Percentiles rank a stretch among this genome's conserved stretches.
These are phyloP conservation scores for Dendrothele bispora DNA, from an alignment of 768 basidiomycete species.

Conservation along the genomic window DNA sequence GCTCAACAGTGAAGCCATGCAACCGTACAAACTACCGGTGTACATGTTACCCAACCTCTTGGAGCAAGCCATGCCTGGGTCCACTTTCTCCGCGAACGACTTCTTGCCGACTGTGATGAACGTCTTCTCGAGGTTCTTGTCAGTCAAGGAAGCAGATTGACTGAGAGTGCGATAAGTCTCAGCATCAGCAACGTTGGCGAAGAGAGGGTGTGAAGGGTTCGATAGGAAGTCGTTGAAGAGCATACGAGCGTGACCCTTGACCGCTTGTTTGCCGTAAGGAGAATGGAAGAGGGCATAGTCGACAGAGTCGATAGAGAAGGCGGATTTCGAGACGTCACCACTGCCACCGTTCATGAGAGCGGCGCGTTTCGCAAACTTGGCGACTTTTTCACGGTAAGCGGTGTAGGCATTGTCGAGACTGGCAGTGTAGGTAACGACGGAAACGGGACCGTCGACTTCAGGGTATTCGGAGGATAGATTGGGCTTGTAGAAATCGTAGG, in stretches of 20 bases:
- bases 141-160: conserved; percentile 76
- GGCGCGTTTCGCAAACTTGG: conserved; percentile 58
- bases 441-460: conserved; percentile 95
- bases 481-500: conserved; percentile 99
- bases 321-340: conserved; percentile 40
- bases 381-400: conserved; percentile 79
- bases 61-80: conserved; percentile 84
- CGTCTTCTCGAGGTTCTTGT: conserved; percentile 94
- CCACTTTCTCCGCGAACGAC: conserved; percentile 72
- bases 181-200: conserved; percentile 61
- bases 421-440: conserved; percentile 91
- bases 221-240: conserved; percentile 90
- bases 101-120: conserved; percentile 81
- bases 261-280: conserved; percentile 98
- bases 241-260: conserved; percentile 94
- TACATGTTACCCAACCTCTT: conserved; percentile 97
- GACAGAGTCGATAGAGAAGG: conserved; percentile 76
- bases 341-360: conserved; percentile 34
- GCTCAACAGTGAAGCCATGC: conserved; percentile 84
- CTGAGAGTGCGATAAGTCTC: conserved; percentile 68
- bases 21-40: conserved; percentile 94
- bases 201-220: conserved; percentile 67
- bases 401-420: conserved; percentile 90
- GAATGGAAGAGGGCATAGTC: conserved; percentile 97
- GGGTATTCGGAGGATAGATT: conserved; percentile 94